Percentiles rank a stretch among this genome's conserved stretches.
Evolutionary conservation across 352 stramenopile species (phyloP).

Genomic region (Globisporangium solare): DNA sequence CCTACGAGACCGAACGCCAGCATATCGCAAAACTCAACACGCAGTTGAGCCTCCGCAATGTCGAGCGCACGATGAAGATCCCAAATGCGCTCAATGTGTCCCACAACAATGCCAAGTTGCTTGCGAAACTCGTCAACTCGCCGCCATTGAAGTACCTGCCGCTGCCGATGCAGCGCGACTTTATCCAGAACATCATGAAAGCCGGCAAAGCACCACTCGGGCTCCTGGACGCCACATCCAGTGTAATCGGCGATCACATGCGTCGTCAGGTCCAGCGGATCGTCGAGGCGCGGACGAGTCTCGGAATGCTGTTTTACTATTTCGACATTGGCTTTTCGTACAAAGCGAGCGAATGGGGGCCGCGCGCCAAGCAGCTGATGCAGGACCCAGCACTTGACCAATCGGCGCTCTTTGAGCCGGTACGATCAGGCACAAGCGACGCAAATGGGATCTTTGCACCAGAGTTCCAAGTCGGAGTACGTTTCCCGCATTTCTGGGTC

Average conservation of each 20-base stretch:
- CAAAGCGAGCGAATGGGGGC: slow-evolving; percentile 32
- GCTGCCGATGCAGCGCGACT: slow-evolving; percentile 40
- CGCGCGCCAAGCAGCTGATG: slow-evolving; percentile 53
- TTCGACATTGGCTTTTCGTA: slow-evolving; percentile 86
- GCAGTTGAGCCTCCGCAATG: slow-evolving; percentile 80
- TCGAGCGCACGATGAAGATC: slow-evolving; percentile 84
- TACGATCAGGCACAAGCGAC: slow-evolving; percentile 3
- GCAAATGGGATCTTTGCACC: slow-evolving; percentile 35
- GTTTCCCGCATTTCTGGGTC: slow-evolving; percentile 72
- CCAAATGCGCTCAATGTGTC: slow-evolving; percentile 77
- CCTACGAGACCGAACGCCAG: slow-evolving; percentile 81
- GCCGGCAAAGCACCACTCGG: slow-evolving; percentile 62
- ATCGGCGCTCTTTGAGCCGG: slow-evolving; percentile 38
- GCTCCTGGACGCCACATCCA: slow-evolving; percentile 41
- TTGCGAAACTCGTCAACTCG: slow-evolving; percentile 58
- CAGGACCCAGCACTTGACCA: slow-evolving; percentile 45
- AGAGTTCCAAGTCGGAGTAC: slow-evolving; percentile 41
- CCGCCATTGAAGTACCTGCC: slow-evolving; percentile 56
- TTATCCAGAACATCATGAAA: slow-evolving; percentile 65
- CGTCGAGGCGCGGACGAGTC: slow-evolving; percentile 38
- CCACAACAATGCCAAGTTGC: slow-evolving; percentile 64
- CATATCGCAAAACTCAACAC: slow-evolving; percentile 71
- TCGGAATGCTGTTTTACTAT: slow-evolving; percentile 86
- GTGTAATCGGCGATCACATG: slow-evolving; percentile 54
- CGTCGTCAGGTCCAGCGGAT: slow-evolving; percentile 52